A percentile compares a stretch with the other conserved stretches of the same genome.
phyloP scores from a whole-genome alignment of 805 yeast species.

The Saccharomyces paradoxus region DNA sequence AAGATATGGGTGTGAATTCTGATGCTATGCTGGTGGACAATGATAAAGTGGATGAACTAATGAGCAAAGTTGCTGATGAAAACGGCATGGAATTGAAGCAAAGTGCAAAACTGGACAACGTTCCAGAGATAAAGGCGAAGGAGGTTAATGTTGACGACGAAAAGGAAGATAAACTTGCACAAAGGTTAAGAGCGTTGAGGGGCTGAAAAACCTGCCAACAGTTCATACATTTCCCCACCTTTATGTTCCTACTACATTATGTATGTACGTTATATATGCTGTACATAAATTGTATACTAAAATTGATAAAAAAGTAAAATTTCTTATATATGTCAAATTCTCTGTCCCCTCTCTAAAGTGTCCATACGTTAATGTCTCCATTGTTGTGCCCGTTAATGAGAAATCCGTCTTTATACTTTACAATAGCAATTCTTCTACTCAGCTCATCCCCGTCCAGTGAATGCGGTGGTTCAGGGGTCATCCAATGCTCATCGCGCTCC shows the following conservation, averaged over 20 bases:
- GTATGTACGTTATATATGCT: conserved; percentile 1
- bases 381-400: conserved; percentile 53
- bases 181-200: conserved; percentile 80
- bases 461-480: conserved; percentile 28
- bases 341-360: conserved; percentile 26
- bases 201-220: conserved; percentile 19
- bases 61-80: conserved; percentile 93
- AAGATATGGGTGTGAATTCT: conserved; percentile 78
- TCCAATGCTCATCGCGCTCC: conserved; percentile 43
- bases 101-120: conserved; percentile 45
- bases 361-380: conserved; percentile 62
- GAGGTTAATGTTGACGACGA: conserved; percentile 46
- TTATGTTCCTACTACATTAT: neutral
- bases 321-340: too few species aligned
- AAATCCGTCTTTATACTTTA: conserved; percentile 57
- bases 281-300: conserved; percentile 4
- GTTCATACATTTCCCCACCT: neutral
- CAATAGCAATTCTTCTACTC: conserved; percentile 29
- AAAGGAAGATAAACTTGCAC: conserved; percentile 80
- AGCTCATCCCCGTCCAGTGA: conserved; percentile 1
- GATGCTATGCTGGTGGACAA: conserved; percentile 88
- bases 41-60: conserved; percentile 83
- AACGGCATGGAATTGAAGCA: conserved; percentile 92
- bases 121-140: conserved; percentile 51
- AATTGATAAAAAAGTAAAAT: neutral